Percentiles rank a stretch among this genome's conserved stretches.
Evolutionary conservation across 2,329 filamentous ascomycete species (phyloP).

Genomic region (Hypoxylon sp.): DNA sequence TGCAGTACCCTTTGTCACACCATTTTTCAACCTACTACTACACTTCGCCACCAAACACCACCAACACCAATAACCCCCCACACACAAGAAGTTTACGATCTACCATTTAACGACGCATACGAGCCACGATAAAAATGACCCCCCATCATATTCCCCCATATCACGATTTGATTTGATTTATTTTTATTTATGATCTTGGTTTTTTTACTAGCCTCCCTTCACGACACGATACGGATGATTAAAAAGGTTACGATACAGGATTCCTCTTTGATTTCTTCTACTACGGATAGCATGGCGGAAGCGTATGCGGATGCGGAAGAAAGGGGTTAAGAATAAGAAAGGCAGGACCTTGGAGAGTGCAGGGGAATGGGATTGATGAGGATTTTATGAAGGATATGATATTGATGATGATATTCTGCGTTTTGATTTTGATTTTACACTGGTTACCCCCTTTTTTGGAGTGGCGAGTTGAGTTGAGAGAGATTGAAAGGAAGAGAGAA

Average conservation of each 20-base stretch:
- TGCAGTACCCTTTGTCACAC: background rate
- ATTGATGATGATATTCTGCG: conserved; percentile 13
- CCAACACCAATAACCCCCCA: conserved; percentile 1
- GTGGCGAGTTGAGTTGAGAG: conserved; percentile 7
- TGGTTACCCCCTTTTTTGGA: background rate
- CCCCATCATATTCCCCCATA: conserved; percentile 28
- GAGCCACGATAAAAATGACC: conserved; percentile 34
- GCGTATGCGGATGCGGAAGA: background rate
- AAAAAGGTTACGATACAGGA: conserved; percentile 28
- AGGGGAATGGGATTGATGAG: background rate
- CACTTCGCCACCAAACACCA: background rate
- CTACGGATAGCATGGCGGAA: conserved; percentile 11
- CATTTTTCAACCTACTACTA: background rate
- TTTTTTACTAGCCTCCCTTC: conserved; percentile 9
- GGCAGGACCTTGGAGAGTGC: background rate
- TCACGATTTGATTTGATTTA: conserved; percentile 23
- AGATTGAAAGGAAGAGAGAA: background rate
- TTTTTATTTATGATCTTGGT: no score
- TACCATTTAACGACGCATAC: conserved; percentile 30
- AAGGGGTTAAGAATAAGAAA: background rate
- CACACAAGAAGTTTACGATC: conserved; percentile 11
- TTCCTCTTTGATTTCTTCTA: conserved; percentile 4
- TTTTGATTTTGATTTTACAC: conserved; percentile 14
- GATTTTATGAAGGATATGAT: conserved; percentile 23
- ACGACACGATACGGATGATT: conserved; percentile 18